Base-by-base conservation (phyloP, 2,329 filamentous ascomycete species). In the Furcasterigmium sp. region DNA sequence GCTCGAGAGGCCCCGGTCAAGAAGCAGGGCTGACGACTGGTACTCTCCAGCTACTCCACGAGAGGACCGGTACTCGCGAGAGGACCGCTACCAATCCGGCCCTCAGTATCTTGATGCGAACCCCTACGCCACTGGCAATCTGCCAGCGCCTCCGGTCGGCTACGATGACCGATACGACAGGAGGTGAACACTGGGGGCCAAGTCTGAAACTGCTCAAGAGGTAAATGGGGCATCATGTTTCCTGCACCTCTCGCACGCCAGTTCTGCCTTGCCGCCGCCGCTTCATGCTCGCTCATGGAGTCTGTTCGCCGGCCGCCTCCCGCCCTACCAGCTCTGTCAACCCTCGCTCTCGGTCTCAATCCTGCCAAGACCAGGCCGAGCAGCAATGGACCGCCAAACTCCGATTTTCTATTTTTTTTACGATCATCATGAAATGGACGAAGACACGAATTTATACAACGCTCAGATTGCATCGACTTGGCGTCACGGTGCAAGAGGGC, bases 71-170 rank as follows among this genome's bases (percentile, higher is more conserved):
- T 63, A 65, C 47, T n/a, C n/a, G n/a, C n/a, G n/a, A n/a, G 57
- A 41, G 4, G 29, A 29, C 26, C 41, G 55, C 51, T 39, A 67
- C 44, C 70, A 73, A 42, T 57, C 58, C 32, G 67, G 64, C 41
- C 68, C 71, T 43, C 69, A 58, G 46, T 74, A 73, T 53, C 56
- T 62, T 37, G 70, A 75, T 48, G 70, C 66, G 42, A 72, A 72
- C 46, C 66, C 72, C 3, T 75, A 75, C 51, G 56, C 64, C 35
- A 57, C 60, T 37, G 55, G 63, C 35, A 55, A 52, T 17, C 50
- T 76, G 40, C 67, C 72, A 32, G 63, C 69, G 8, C 65, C 66
- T 48, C 62, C 66, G 44, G 52, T 62, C 41, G 63, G 59, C 9
- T 58, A 62, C 42, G 59, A 61, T 48, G 60, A 36, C 19, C 19